Evolutionary conservation across 768 basidiomycete genomes (phyloP), one percentile per base, ranked within the genome.

Genomic region (Tubosaeta sp.): DNA sequence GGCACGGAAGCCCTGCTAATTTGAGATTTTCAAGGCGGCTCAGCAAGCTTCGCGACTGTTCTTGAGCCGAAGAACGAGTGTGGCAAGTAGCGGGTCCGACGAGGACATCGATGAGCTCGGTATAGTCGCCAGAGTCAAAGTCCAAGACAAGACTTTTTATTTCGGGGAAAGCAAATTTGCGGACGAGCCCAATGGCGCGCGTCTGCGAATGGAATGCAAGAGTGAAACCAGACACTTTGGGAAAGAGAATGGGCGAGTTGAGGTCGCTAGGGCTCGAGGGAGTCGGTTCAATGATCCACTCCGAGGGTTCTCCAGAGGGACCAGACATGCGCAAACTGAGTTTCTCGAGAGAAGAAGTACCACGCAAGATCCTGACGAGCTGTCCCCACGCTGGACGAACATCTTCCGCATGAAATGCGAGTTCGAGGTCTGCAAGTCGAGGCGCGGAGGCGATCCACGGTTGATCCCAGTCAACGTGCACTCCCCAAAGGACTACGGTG

Each of bases 391-490:
- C 73, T 2, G 86, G 87, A 12, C 85, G 79, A 13, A 83, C 83
- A 59, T 85, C 80, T 25, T 75, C 71, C 9, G 76, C 65, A 57
- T 86, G 86, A 67, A 77, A 87, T 0, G 81, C 77, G 36, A 89
- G 69, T 57, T 84, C 78, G 19, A 89, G 62, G 14, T 78, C 74
- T 21, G 57, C 60, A 25, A 89, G 68, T 8, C 53, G 58, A 25
- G 53, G n/a, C 2, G 63, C 61, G 4, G 61, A 56, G 6, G 50
- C 27, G 25, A 67, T 54, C 19, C 73, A 61, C 14, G 74, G 70
- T 30, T 72, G 69, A 27, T 75, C 70, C 87, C 87, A 90, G 50
- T 82, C 76, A 30, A 89, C 64, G 54, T 86, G 86, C 5, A 87
- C 82, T 34, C 85, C 86, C 81, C 83, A 86, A 24, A 90, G 70